Conservation (phyloP, 2,329 filamentous ascomycete species). For the Trematosphaeria pertusa region DNA sequence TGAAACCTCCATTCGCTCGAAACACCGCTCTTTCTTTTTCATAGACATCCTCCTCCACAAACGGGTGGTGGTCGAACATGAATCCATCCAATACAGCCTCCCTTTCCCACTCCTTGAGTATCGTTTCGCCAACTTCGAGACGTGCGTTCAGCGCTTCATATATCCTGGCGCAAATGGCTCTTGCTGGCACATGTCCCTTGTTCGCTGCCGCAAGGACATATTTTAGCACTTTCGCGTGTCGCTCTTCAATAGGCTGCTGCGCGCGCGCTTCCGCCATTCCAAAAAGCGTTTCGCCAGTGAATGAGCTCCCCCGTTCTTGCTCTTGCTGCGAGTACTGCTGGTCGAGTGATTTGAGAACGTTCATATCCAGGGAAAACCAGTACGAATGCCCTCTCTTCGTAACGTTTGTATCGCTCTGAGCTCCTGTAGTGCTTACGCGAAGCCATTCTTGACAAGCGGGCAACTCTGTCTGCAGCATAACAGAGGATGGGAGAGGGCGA, state of each 20-base stretch:
- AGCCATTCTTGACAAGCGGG: neutral
- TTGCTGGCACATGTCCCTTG: neutral
- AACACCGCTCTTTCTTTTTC: neutral
- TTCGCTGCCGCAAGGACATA: slow-evolving; percentile 1
- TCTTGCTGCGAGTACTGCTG: neutral
- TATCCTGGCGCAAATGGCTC: slow-evolving; percentile 1
- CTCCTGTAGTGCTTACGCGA: neutral
- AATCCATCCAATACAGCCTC: neutral
- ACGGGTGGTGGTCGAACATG: slow-evolving; percentile 1
- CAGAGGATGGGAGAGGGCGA: neutral
- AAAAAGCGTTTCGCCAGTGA: slow-evolving; percentile 1
- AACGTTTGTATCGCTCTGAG: neutral
- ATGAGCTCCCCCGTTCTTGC: neutral
- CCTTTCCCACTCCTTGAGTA: neutral
- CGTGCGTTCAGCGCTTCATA: neutral
- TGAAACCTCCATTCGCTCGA: neutral
- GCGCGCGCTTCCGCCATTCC: neutral
- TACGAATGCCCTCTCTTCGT: neutral
- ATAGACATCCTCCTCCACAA: neutral
- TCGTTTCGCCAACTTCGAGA: neutral
- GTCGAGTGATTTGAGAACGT: slow-evolving; percentile 1
- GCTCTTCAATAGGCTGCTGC: neutral
- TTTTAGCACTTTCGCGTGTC: neutral
- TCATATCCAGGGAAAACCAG: slow-evolving; percentile 4
- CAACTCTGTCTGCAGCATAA: neutral